Conservation (phyloP, 805 yeast genomes). For the Saccharomycopsis sp. region DNA sequence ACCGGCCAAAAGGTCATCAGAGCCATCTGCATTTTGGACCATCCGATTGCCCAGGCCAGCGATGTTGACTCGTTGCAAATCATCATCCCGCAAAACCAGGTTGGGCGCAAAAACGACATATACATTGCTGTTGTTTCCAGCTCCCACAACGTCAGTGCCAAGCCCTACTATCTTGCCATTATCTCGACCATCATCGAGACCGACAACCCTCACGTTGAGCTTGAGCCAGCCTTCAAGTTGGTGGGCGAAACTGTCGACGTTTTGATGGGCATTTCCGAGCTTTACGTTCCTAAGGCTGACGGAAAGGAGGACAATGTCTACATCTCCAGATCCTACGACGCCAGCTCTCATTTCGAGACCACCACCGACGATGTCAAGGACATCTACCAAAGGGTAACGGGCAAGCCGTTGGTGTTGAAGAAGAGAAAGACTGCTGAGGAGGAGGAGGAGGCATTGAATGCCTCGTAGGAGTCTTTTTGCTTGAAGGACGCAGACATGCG, state of each 20-base stretch:
- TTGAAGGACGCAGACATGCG: too few species aligned
- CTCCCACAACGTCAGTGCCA: constrained; percentile 84
- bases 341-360: constrained; percentile 91
- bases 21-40: constrained; percentile 84
- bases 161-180: constrained; percentile 86
- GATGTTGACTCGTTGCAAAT: constrained; percentile 88
- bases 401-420: constrained; percentile 83
- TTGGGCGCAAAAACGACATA: constrained; percentile 86
- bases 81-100: constrained; percentile 94
- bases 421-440: constrained; percentile 65
- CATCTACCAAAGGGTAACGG: constrained; percentile 83
- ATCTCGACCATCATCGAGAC: constrained; percentile 94
- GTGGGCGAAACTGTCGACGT: constrained; percentile 70
- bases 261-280: constrained; percentile 88
- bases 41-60: constrained; percentile 75
- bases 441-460: constrained; percentile 33
- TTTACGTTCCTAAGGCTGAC: constrained; percentile 80
- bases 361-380: constrained; percentile 97
- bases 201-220: constrained; percentile 69
- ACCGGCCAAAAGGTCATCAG: constrained; percentile 72
- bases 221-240: constrained; percentile 89
- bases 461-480: too few species aligned
- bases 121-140: constrained; percentile 87
- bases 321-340: constrained; percentile 85
- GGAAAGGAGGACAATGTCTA: constrained; percentile 75